Conservation (phyloP, 257 asterid species). For the Solanum corneliomulleri region DNA sequence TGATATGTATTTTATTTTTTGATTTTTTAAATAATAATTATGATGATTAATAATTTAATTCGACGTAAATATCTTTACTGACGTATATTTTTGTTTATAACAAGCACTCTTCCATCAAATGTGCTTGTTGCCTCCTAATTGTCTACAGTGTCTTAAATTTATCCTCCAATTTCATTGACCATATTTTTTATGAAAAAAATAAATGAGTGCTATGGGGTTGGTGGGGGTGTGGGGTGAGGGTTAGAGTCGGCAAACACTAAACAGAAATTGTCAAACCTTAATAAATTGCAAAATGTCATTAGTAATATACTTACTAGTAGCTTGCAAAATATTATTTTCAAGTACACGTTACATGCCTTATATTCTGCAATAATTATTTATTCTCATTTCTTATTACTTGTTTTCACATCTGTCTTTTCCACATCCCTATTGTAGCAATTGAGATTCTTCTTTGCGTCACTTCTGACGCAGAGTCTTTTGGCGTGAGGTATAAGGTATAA, state of each 20-base stretch:
- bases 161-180: not conserved
- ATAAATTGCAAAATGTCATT: not conserved
- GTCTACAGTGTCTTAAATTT: not conserved
- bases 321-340: slow-evolving; percentile 1
- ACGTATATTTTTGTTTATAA: not conserved
- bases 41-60: not conserved
- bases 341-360: not conserved
- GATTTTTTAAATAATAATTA: not conserved
- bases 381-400: not conserved
- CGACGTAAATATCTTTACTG: slow-evolving; percentile 2
- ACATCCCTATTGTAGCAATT: not conserved
- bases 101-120: slow-evolving; percentile 39
- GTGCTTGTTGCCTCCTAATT: slow-evolving; percentile 33
- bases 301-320: not conserved
- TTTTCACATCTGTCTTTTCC: slow-evolving; percentile 6
- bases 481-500: not conserved
- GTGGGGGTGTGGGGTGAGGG: not conserved
- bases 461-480: not conserved
- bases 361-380: not conserved
- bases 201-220: not conserved
- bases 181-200: not conserved
- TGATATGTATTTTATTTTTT: not conserved
- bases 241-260: not conserved
- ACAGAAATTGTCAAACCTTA: not conserved
- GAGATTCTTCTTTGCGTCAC: not conserved